A percentile compares a stretch with the other conserved stretches of the same genome.
phyloP scores from a whole-genome alignment of 306 rosid genomes.

The barrel medic (Medicago truncatula) region DNA sequence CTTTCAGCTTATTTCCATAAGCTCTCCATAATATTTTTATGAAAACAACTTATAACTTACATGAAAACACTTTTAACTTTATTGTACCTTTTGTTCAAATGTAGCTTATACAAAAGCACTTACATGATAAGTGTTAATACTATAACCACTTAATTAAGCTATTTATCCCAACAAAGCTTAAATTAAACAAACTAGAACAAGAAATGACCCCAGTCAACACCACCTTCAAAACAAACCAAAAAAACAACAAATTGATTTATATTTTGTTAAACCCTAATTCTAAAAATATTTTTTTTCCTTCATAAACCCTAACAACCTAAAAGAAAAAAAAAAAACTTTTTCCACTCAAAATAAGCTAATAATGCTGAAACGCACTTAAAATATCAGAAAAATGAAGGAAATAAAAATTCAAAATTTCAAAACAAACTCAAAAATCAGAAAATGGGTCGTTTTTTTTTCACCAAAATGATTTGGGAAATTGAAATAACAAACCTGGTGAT shows the following conservation, averaged over 20 bases:
- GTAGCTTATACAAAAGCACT: too few relatives aligned
- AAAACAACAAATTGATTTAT: not conserved
- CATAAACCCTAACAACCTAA: not conserved
- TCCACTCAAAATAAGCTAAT: not conserved
- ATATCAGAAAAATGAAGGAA: not conserved
- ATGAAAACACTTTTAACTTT: too few relatives aligned
- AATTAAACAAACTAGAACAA: slow-evolving; percentile 11
- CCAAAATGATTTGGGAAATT: not conserved
- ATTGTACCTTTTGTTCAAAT: too few relatives aligned
- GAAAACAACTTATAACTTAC: too few relatives aligned
- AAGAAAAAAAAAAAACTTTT: not conserved
- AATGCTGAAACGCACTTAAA: not conserved
- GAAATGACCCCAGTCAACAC: slow-evolving; percentile 9
- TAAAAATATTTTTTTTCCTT: not conserved
- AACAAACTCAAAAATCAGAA: not conserved
- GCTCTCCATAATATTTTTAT: too few relatives aligned
- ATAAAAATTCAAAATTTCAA: not conserved
- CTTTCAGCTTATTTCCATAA: too few relatives aligned
- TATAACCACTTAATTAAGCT: too few relatives aligned
- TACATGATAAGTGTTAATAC: too few relatives aligned
- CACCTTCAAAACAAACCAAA: not conserved
- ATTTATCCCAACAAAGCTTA: too few relatives aligned
- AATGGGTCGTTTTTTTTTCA: not conserved
- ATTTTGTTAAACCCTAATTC: not conserved
- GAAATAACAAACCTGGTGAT: slow-evolving; percentile 69